These are phyloP conservation scores for Xylariaceae sp. DNA, from an alignment of 2,329 filamentous ascomycete genomes.

Conservation along the genomic window DNA sequence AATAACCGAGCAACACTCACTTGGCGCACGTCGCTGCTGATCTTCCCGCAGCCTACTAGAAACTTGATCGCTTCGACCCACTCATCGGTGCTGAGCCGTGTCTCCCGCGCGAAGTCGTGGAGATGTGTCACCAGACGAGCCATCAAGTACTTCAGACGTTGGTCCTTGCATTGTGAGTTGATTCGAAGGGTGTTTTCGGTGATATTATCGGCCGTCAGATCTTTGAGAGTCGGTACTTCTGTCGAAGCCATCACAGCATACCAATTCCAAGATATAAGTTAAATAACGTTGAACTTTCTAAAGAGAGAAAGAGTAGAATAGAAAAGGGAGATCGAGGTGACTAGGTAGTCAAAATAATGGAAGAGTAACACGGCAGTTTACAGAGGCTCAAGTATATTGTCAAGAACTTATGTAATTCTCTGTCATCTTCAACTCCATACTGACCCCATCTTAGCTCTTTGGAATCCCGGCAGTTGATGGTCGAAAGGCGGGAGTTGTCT, in stretches of 20 bases:
- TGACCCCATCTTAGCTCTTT: slow-evolving; percentile 4
- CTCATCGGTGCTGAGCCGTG: slow-evolving; percentile 72
- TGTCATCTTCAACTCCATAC: slow-evolving; percentile 22
- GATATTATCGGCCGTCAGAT: slow-evolving; percentile 79
- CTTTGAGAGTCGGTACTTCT: slow-evolving; percentile 57
- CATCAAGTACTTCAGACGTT: slow-evolving; percentile 71
- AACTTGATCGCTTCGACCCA: slow-evolving; percentile 78
- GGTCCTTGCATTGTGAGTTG: slow-evolving; percentile 69
- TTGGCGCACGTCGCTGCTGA: slow-evolving; percentile 72
- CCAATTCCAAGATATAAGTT: background rate
- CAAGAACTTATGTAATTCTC: slow-evolving; percentile 33
- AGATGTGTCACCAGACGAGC: slow-evolving; percentile 74
- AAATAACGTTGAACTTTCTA: background rate
- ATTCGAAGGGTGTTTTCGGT: slow-evolving; percentile 75
- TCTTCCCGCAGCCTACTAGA: slow-evolving; percentile 72
- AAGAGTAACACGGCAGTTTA: background rate
- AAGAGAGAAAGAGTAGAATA: background rate
- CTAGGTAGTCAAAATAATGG: background rate
- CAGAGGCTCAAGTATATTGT: slow-evolving; percentile 4
- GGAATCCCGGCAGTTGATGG: slow-evolving; percentile 28
- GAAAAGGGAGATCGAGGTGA: background rate
- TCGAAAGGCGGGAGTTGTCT: slow-evolving; percentile 9
- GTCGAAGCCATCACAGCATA: slow-evolving; percentile 28
- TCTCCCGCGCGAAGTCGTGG: slow-evolving; percentile 82
- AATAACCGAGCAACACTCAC: slow-evolving; percentile 44